phyloP scores from a whole-genome alignment of 2,329 filamentous ascomycete genomes.

The Cladosporium sp. region DNA sequence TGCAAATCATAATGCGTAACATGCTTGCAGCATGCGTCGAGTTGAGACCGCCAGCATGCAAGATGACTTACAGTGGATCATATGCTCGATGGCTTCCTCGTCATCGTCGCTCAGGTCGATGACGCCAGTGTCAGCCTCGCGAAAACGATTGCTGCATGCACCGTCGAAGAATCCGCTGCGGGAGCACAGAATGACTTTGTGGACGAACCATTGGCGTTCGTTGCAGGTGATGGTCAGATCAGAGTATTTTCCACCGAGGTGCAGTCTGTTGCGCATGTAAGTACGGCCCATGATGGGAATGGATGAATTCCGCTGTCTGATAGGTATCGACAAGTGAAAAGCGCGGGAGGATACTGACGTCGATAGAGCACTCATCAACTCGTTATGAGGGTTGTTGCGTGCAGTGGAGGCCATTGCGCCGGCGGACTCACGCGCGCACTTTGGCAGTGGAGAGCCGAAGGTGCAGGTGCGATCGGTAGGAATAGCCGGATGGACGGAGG shows the following conservation, averaged over 20 bases:
- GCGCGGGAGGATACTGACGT: conserved; percentile 41
- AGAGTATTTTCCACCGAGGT: conserved; percentile 44
- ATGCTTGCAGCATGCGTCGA: conserved; percentile 3
- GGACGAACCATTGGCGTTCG: conserved; percentile 47
- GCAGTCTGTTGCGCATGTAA: conserved; percentile 33
- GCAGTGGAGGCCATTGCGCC: conserved; percentile 32
- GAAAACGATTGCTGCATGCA: conserved; percentile 39
- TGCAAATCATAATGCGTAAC: neutral
- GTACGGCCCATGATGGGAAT: conserved; percentile 25
- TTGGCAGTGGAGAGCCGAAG: conserved; percentile 20
- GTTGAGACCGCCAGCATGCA: conserved; percentile 5
- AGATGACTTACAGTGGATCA: conserved; percentile 39
- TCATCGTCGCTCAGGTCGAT: conserved; percentile 42
- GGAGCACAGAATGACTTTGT: conserved; percentile 51
- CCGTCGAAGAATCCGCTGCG: conserved; percentile 48
- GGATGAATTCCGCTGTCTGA: conserved; percentile 19
- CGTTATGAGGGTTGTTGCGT: conserved; percentile 41
- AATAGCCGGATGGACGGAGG: conserved; percentile 11
- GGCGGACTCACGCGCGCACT: conserved; percentile 11
- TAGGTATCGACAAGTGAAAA: conserved; percentile 10
- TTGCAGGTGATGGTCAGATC: conserved; percentile 52
- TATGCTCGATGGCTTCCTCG: conserved; percentile 41
- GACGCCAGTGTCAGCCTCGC: conserved; percentile 36
- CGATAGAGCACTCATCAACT: conserved; percentile 49
- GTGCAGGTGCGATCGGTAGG: conserved; percentile 15